Evolutionary conservation across 2,329 filamentous ascomycete genomes (phyloP).

Genomic region (Fusarium redolens): DNA sequence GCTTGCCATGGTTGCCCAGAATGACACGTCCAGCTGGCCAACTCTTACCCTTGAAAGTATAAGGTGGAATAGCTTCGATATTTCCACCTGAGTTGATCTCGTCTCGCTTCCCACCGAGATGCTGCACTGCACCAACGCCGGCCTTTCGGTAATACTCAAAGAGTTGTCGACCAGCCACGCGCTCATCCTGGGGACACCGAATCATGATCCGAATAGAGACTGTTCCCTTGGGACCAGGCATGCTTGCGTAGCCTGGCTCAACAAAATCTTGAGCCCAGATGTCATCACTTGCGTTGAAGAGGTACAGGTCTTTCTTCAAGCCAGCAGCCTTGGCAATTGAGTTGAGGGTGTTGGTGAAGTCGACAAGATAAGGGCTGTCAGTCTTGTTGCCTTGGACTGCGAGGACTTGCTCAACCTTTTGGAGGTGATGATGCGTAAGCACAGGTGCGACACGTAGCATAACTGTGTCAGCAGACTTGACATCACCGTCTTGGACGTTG

Average conservation of each 20-base stretch:
- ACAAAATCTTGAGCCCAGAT: slow-evolving; percentile 55
- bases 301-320: slow-evolving; percentile 1
- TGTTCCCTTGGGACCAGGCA: slow-evolving; percentile 51
- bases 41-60: not conserved
- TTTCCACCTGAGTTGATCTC: slow-evolving; percentile 44
- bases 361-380: not conserved
- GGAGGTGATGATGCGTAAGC: slow-evolving; percentile 50
- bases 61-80: slow-evolving; percentile 42
- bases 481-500: slow-evolving; percentile 34
- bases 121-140: slow-evolving; percentile 46
- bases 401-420: slow-evolving; percentile 43
- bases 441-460: slow-evolving; percentile 50
- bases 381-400: not conserved
- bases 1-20: not conserved
- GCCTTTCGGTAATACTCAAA: slow-evolving; percentile 42
- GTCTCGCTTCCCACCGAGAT: not conserved
- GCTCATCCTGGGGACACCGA: slow-evolving; percentile 41
- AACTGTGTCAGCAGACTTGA: slow-evolving; percentile 39
- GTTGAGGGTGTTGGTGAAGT: not conserved
- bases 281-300: slow-evolving; percentile 37
- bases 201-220: slow-evolving; percentile 48
- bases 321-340: not conserved
- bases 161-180: slow-evolving; percentile 45
- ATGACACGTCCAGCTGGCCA: not conserved
- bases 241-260: slow-evolving; percentile 53